A percentile compares a stretch with the other conserved stretches of the same genome.
Evolutionary conservation across 192 early-diverging fungal genomes (phyloP).

Genomic region (Lobosporangium transversale): DNA sequence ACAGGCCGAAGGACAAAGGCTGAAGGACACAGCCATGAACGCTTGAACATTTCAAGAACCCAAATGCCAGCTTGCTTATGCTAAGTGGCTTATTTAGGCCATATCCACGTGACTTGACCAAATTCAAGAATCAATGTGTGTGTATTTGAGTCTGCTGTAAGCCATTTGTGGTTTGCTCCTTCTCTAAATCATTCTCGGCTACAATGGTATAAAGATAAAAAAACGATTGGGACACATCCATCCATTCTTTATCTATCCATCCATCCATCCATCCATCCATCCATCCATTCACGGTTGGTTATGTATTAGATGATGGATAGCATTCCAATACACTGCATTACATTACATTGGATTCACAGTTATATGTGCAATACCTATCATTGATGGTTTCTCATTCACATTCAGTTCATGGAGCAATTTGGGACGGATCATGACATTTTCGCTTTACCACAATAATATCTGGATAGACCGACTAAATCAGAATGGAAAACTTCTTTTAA

Average conservation of each 20-base stretch:
- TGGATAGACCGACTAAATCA: no score
- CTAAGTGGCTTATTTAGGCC: no score
- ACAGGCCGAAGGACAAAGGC: no score
- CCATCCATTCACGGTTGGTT: not conserved
- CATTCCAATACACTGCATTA: no score
- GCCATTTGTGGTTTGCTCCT: constrained; percentile 7
- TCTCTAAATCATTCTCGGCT: constrained; percentile 39
- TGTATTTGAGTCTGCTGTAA: not conserved
- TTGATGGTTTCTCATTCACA: constrained; percentile 71
- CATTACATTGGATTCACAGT: not conserved
- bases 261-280: constrained; percentile 5
- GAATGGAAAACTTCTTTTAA: no score
- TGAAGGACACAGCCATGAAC: no score
- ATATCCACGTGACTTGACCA: no score
- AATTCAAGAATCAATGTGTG: not conserved
- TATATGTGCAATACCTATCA: not conserved
- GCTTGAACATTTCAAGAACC: no score
- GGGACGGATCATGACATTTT: no score
- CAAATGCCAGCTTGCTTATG: no score
- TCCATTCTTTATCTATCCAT: not conserved
- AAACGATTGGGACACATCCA: not conserved
- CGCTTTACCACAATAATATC: no score
- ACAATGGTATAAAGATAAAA: constrained; percentile 10
- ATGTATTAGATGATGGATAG: no score
- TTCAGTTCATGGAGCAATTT: not conserved